These are phyloP conservation scores for Areca catechu DNA, from an alignment of 176 grass and related monocot genomes.

Conservation along the genomic window DNA sequence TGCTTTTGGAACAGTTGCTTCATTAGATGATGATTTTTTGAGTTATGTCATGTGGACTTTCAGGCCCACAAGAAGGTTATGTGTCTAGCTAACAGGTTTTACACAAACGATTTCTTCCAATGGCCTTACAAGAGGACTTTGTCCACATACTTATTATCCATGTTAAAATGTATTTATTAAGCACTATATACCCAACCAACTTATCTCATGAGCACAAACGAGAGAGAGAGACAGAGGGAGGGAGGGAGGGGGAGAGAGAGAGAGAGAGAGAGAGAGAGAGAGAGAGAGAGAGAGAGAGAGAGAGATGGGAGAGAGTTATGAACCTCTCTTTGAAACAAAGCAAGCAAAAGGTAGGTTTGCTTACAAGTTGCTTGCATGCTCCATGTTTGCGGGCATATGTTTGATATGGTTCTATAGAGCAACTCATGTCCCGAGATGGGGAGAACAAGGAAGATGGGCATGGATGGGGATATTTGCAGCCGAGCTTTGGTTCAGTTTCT, in stretches of 20 bases:
- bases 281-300: background rate
- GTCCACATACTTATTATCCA: too few relatives aligned
- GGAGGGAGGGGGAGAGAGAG: background rate
- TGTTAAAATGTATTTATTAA: too few relatives aligned
- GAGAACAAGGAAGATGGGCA: conserved; percentile 38
- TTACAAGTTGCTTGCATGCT: conserved; percentile 46
- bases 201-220: too few relatives aligned
- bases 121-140: too few relatives aligned
- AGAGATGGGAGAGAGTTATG: conserved; percentile 25
- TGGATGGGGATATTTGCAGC: conserved; percentile 38
- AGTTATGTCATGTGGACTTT: too few relatives aligned
- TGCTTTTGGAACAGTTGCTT: too few relatives aligned
- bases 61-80: too few relatives aligned
- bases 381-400: conserved; percentile 34
- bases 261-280: background rate
- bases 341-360: conserved; percentile 24
- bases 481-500: conserved; percentile 72
- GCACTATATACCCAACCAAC: too few relatives aligned
- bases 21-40: too few relatives aligned
- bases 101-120: too few relatives aligned
- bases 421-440: conserved; percentile 33
- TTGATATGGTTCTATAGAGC: conserved; percentile 57
- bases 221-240: background rate
- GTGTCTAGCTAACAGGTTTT: too few relatives aligned
- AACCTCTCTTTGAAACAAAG: conserved; percentile 36